phyloP scores from a whole-genome alignment of 2,329 filamentous ascomycete genomes.

The Stromatinia cepivora region DNA sequence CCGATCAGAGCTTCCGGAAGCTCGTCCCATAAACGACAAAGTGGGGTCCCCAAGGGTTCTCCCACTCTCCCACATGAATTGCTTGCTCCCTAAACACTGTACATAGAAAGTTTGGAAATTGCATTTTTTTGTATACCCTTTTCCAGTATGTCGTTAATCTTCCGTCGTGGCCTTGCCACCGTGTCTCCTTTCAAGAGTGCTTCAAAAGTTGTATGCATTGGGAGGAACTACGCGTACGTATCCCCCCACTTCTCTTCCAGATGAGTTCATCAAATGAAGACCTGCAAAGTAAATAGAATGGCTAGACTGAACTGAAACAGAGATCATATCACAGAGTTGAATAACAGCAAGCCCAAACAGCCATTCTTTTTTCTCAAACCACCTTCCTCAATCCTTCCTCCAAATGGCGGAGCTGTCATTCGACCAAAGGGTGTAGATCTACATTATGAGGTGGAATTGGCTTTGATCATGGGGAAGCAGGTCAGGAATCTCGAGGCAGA shows the following conservation, averaged over 20 bases:
- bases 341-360: slow-evolving; percentile 83
- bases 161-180: slow-evolving; percentile 40
- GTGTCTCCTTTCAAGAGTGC: slow-evolving; percentile 53
- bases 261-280: slow-evolving; percentile 16
- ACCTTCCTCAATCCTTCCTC: slow-evolving; percentile 78
- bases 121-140: neutral
- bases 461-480: slow-evolving; percentile 80
- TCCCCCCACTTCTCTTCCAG: slow-evolving; percentile 22
- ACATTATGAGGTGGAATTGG: slow-evolving; percentile 95
- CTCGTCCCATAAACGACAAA: neutral
- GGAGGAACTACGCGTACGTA: slow-evolving; percentile 89
- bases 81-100: neutral
- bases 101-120: neutral
- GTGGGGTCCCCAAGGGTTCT: slow-evolving; percentile 15
- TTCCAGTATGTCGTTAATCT: slow-evolving; percentile 37
- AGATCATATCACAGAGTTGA: slow-evolving; percentile 91
- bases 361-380: slow-evolving; percentile 99
- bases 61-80: neutral
- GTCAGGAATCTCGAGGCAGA: slow-evolving; percentile 72
- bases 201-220: slow-evolving; percentile 73
- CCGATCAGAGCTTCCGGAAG: slow-evolving; percentile 7
- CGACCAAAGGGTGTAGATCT: slow-evolving; percentile 79
- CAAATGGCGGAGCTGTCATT: slow-evolving; percentile 75
- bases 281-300: neutral
- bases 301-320: slow-evolving; percentile 46